A percentile compares a stretch with the other conserved stretches of the same genome.
These are phyloP conservation scores for Rosa rugosa DNA, from an alignment of 306 rosid genomes.

Conservation along the genomic window DNA sequence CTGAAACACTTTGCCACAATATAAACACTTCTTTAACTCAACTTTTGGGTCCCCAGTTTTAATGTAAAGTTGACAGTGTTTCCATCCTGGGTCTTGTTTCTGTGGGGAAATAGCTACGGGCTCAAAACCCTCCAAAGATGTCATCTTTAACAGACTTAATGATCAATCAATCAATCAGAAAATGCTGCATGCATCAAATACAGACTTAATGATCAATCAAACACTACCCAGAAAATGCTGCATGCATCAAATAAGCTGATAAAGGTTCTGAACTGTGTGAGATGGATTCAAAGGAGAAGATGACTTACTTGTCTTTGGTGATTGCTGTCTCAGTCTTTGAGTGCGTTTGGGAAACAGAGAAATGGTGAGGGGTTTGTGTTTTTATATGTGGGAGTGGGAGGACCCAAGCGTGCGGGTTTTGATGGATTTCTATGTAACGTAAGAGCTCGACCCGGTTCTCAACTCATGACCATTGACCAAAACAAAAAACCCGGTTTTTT, in stretches of 20 bases:
- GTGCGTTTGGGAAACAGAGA: neutral
- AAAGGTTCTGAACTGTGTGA: neutral
- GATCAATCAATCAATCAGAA: neutral
- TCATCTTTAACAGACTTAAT: conserved; percentile 9
- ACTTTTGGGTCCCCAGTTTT: conserved; percentile 17
- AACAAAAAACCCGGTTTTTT: neutral
- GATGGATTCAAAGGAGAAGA: neutral
- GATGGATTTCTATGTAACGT: neutral
- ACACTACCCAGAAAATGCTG: neutral
- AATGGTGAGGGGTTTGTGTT: neutral
- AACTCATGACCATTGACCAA: neutral
- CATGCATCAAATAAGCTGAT: neutral
- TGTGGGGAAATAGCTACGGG: conserved; percentile 22
- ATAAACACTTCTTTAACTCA: conserved; percentile 28
- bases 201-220: neutral
- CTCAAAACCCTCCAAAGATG: conserved; percentile 28
- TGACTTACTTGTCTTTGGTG: conserved; percentile 1
- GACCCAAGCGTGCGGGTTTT: neutral
- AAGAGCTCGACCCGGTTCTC: neutral
- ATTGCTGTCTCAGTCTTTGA: neutral
- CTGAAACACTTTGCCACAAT: conserved; percentile 36
- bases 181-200: neutral
- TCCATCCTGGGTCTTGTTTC: conserved; percentile 35
- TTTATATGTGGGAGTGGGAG: neutral
- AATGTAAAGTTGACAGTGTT: conserved; percentile 23